Conservation (phyloP, 257 asterid species). For the Nicotiana noctiflora region DNA sequence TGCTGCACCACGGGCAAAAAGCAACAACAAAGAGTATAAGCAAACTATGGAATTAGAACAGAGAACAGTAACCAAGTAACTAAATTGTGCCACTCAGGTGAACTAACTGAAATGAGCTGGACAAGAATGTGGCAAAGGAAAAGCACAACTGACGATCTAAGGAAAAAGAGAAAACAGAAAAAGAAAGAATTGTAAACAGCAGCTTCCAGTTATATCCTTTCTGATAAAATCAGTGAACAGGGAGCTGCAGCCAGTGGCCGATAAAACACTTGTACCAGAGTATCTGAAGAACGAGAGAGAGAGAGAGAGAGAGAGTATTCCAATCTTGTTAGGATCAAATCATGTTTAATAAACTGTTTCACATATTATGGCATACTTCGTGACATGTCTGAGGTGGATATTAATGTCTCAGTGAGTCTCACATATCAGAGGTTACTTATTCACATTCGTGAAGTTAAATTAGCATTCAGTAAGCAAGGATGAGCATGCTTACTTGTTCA, state of each 20-base stretch:
- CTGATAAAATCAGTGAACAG: background rate
- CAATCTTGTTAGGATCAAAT: background rate
- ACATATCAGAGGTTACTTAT: background rate
- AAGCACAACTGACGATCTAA: background rate
- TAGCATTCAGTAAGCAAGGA: background rate
- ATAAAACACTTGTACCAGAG: background rate
- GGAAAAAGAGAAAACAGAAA: background rate
- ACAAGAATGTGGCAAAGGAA: background rate
- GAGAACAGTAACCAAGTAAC: background rate
- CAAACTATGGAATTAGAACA: background rate
- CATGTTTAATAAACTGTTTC: background rate
- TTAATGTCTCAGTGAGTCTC: background rate
- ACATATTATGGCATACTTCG: background rate
- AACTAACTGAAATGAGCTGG: background rate
- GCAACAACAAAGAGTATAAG: background rate
- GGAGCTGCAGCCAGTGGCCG: background rate
- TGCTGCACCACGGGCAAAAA: background rate
- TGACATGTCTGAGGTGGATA: background rate
- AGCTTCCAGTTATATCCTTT: background rate
- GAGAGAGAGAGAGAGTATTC: background rate
- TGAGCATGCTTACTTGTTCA: conserved; percentile 5
- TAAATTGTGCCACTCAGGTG: background rate
- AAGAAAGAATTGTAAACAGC: background rate
- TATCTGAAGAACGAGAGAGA: background rate
- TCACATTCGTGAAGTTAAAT: background rate